These are phyloP conservation scores for Microdochium bolleyi DNA, from an alignment of 2,329 filamentous ascomycete genomes.

Conservation along the genomic window DNA sequence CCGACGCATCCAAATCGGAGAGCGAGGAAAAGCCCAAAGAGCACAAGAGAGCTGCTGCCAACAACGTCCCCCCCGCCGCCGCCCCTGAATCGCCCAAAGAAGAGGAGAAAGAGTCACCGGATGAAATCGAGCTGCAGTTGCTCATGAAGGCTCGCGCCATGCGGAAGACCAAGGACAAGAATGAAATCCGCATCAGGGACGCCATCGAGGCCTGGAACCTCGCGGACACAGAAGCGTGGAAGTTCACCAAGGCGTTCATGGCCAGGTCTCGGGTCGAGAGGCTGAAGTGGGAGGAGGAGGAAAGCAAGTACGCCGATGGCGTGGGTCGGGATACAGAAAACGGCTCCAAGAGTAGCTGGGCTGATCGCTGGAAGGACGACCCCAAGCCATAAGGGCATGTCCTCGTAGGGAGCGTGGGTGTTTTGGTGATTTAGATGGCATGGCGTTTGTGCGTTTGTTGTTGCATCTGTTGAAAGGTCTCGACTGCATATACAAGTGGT, in stretches of 20 bases:
- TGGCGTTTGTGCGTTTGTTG: neutral
- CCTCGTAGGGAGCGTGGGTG: neutral
- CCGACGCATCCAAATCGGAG: constrained; percentile 41
- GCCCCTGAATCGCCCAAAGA: constrained; percentile 48
- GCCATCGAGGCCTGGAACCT: constrained; percentile 61
- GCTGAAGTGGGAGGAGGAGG: constrained; percentile 61
- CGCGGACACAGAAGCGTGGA: constrained; percentile 71
- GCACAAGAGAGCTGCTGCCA: neutral
- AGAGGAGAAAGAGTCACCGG: constrained; percentile 34
- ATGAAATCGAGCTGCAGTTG: constrained; percentile 47
- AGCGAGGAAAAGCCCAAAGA: neutral
- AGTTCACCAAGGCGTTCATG: constrained; percentile 61
- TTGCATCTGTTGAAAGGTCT: neutral
- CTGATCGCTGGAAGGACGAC: constrained; percentile 26
- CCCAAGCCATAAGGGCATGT: constrained; percentile 2
- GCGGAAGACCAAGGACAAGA: constrained; percentile 28
- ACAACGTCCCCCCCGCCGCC: constrained; percentile 43
- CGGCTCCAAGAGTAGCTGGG: constrained; percentile 20
- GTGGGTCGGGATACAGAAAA: constrained; percentile 41
- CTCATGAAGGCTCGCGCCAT: constrained; percentile 46
- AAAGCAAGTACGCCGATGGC: constrained; percentile 55
- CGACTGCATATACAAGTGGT: too few species aligned
- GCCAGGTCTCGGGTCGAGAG: constrained; percentile 57
- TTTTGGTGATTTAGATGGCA: neutral
- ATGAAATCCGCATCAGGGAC: constrained; percentile 37